Conservation (phyloP, 768 basidiomycete genomes). For the Pleurotus eryngii region DNA sequence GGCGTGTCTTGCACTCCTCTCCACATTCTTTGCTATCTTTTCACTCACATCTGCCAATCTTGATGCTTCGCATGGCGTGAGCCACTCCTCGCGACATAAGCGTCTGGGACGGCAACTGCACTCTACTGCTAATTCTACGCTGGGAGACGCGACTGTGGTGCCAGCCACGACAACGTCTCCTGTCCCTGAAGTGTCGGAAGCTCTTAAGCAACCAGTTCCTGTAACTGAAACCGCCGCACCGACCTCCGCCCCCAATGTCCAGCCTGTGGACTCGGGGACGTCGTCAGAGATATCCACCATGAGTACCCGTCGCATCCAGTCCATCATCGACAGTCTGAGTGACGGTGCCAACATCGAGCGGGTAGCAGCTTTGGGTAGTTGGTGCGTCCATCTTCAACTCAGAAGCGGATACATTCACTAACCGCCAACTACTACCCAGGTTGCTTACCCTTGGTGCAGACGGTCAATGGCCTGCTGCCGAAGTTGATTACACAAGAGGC, state of each 20-base stretch:
- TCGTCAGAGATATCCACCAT: conserved; percentile 16
- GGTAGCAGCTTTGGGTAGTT: not conserved
- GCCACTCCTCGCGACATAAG: not conserved
- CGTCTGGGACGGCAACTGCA: not conserved
- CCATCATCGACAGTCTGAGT: conserved; percentile 37
- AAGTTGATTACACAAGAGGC: conserved; percentile 61
- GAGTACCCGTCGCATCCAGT: conserved; percentile 32
- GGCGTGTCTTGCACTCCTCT: not conserved
- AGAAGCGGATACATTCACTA: conserved; percentile 23
- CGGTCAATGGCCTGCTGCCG: conserved; percentile 51
- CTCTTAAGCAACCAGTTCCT: too few species aligned
- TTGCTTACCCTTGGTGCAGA: conserved; percentile 40
- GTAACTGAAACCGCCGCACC: too few species aligned
- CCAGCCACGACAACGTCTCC: not conserved
- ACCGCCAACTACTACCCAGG: conserved; percentile 26
- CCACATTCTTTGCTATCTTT: conserved; percentile 3
- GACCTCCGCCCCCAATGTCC: too few species aligned
- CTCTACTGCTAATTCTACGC: not conserved
- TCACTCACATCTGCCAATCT: too few species aligned
- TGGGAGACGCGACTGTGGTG: too few species aligned
- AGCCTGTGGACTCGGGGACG: not conserved
- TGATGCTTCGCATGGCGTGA: not conserved
- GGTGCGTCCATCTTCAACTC: conserved; percentile 17
- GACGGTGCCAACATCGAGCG: conserved; percentile 25
- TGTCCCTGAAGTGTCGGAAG: not conserved